Percentiles rank a stretch among this genome's conserved stretches.
Conservation (phyloP, 2,329 filamentous ascomycete species). For the Botrytis paeoniae region DNA sequence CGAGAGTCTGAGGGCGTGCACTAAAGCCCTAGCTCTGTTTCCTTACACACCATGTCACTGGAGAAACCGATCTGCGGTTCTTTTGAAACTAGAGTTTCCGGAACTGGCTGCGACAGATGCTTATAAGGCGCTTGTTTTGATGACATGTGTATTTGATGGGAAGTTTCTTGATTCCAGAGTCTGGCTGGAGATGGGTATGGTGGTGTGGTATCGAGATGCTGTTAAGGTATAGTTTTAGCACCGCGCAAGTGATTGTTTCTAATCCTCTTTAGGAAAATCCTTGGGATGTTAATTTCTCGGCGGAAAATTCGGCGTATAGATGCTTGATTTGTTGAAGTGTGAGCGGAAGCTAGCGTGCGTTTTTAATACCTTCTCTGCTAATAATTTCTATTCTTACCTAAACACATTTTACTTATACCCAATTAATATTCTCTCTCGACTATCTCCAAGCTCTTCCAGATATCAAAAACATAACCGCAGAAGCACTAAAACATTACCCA, state of each 20-base stretch:
- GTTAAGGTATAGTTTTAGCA: background rate
- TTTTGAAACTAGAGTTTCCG: slow-evolving; percentile 18
- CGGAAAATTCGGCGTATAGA: background rate
- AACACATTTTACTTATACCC: background rate
- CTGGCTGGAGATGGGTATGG: background rate
- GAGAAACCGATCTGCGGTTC: slow-evolving; percentile 6
- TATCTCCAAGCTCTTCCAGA: background rate
- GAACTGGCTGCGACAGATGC: slow-evolving; percentile 23
- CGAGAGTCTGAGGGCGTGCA: background rate
- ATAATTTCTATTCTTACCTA: background rate
- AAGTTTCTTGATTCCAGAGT: background rate
- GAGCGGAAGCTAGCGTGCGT: background rate
- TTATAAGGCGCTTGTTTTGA: slow-evolving; percentile 21
- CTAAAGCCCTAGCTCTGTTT: background rate
- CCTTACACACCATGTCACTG: slow-evolving; percentile 13
- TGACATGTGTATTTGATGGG: slow-evolving; percentile 12
- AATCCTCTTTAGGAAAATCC: background rate
- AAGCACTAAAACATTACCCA: background rate
- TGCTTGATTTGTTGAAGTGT: background rate
- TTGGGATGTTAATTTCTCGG: background rate
- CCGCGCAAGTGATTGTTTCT: background rate
- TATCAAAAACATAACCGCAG: background rate
- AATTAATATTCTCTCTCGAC: background rate
- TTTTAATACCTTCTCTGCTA: fast-evolving
- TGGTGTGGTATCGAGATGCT: background rate